Percentiles rank a stretch among this genome's conserved stretches.
Evolutionary conservation across 179 eudicot species (phyloP).

Genomic region (Corrigiola litoralis): DNA sequence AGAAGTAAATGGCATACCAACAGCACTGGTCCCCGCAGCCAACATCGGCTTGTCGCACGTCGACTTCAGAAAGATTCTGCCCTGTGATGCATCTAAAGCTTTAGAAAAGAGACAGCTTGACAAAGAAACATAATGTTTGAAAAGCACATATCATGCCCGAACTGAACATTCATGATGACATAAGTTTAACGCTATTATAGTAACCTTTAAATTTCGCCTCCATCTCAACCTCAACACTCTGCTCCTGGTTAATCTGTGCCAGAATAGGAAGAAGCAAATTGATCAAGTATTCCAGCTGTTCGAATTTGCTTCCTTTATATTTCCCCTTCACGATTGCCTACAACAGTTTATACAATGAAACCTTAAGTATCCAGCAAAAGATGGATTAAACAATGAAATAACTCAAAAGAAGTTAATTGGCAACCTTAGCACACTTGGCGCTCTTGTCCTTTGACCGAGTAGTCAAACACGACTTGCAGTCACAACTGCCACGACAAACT

Average conservation of each 20-base stretch:
- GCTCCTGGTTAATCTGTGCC: constrained; percentile 56
- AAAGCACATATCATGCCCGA: constrained; percentile 5
- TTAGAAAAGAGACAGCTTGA: constrained; percentile 15
- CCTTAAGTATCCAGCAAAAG: constrained; percentile 11
- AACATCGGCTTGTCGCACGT: constrained; percentile 52
- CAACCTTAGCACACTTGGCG: constrained; percentile 44
- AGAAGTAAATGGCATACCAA: constrained; percentile 57
- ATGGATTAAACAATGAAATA: neutral
- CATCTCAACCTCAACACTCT: constrained; percentile 51
- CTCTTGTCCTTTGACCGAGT: constrained; percentile 37
- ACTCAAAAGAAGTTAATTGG: neutral
- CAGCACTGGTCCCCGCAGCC: constrained; percentile 37
- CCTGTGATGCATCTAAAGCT: constrained; percentile 44
- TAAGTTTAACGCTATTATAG: neutral
- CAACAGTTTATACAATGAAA: constrained; percentile 9
- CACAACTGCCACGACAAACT: constrained; percentile 70
- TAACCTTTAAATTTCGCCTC: constrained; percentile 79
- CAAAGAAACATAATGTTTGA: neutral
- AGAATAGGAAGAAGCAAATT: constrained; percentile 71
- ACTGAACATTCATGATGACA: neutral
- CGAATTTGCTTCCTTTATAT: constrained; percentile 35
- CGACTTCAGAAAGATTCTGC: constrained; percentile 44
- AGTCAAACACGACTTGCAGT: constrained; percentile 57
- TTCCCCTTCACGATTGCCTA: constrained; percentile 45
- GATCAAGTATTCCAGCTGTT: constrained; percentile 60